Base-by-base conservation (phyloP, 2,329 filamentous ascomycete genomes). In the Aspergillus sclerotialis region DNA sequence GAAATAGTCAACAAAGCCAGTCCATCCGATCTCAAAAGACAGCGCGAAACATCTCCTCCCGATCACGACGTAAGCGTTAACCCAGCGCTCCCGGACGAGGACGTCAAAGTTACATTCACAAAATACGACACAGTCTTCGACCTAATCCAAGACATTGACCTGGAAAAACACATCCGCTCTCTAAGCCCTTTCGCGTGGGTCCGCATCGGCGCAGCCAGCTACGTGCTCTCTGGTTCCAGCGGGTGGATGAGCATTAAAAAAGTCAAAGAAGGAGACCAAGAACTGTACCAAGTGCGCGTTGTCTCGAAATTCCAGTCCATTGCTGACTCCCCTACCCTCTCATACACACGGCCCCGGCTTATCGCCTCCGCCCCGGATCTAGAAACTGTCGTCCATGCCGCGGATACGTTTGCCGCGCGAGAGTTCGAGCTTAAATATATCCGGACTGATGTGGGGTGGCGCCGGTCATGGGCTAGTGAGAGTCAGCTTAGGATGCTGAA, bases 91-190 rank as follows among this genome's bases (percentile, higher is more conserved):
- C 16, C 25, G 13, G 36, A 50, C 10, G 49, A 54, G 32, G 44
- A 63, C 9, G 59, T 70, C 8, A 73, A 70, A 13, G 66, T 95
- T 18, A 82, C 77, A 0, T 94, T 96, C 52, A 90, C 85, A 6
- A 86, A 94, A 48, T 98, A 96, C 58, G 83, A 84, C 38, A 90
- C 83, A 2, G 80, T 98, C n/a, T 81, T 88, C 44, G 92, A 96
- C 50, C 73, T 98, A 10, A 82, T 98, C 23, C 74, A 81, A 28
- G 90, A 96, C 56, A 82, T 80, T 1, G 82, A 80, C 3, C 78
- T 76, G 17, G 90, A 96, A 51, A 71, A 72, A 28, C 82, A 89
- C 52, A 88, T 96, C 40, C 78, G 86, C 28, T 68, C 73, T 11
- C 68, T 93, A 13, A 94, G 87, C 54, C 70, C 70, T 10, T 68